Base-by-base conservation (phyloP, 169 alveolate species). In the Plasmodium gaboni region DNA sequence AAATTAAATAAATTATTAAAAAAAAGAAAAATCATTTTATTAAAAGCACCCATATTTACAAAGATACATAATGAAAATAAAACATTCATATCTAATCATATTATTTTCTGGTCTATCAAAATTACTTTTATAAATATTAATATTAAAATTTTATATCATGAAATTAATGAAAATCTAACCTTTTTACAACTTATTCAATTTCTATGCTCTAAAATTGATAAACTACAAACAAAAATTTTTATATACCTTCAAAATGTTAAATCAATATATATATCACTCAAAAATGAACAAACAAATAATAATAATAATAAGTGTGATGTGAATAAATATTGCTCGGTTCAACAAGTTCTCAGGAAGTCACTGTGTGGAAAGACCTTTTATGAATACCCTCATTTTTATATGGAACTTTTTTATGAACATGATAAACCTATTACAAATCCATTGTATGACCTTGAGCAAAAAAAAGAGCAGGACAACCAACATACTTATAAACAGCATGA, bases 31-130 rank as follows among this genome's bases (percentile, higher is more conserved):
- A 74, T 74, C 6, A 12, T 28, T 44, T 63, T 74, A 74, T 55
- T 74, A 50, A 74, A 74, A 68, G 88, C 88, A 5, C 88, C 88
- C 17, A 48, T 74, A 55, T 74, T 22, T 28, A 74, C 88, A 17
- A 74, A 61, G 6, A 32, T 74, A 22, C 88, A 74, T 48, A 64
- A 55, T 24, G 68, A 28, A 24, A 74, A 74, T 15, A 63, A 63
- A 24, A 63, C 88, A 12, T 61, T 13, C 55, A 74, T 74, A 6
- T 26, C 10, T 9, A 64, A 74, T 63, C 19, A 28, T 32, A 26
- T 3, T 15, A 22, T 74, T 15, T 63, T 42, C n/a, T 74, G 88
- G 88, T 46, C 46, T 12, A 38, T 74, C 9, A 74, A 63, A 74
- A 65, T 60, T 2, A 74, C 74, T 5, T 67, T 74, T 51, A 26